Evolutionary conservation across 1,284 basidiomycete genomes (phyloP).

Genomic region (Apiotrichum siamense): DNA sequence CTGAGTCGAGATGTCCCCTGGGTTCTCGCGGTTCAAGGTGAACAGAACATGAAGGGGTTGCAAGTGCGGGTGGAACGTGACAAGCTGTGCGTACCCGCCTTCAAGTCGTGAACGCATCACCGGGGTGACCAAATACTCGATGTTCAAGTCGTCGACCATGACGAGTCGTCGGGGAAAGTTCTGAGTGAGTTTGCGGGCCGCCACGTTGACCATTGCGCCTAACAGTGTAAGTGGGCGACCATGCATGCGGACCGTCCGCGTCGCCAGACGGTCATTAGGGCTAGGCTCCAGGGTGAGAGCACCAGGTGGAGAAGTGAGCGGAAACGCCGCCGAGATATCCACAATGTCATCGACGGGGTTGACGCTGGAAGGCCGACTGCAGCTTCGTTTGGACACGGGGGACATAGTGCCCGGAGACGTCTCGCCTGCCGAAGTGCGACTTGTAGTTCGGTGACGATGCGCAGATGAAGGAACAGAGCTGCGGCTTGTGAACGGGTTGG

Average conservation of each 20-base stretch:
- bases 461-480: too few species aligned
- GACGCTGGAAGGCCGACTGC: not conserved
- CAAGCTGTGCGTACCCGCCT: conserved; percentile 29
- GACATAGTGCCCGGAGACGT: not conserved
- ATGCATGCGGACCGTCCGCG: conserved; percentile 31
- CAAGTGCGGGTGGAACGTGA: conserved; percentile 38
- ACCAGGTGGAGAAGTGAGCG: not conserved
- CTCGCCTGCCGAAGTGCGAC: not conserved
- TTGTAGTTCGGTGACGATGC: not conserved
- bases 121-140: conserved; percentile 23
- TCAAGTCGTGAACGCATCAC: conserved; percentile 21
- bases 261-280: too few species aligned
- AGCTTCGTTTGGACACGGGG: not conserved
- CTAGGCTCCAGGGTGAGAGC: too few species aligned
- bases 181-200: conserved; percentile 23
- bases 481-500: not conserved
- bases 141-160: conserved; percentile 25
- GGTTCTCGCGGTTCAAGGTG: conserved; percentile 6
- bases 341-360: conserved; percentile 27
- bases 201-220: conserved; percentile 33
- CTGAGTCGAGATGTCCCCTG: conserved; percentile 9
- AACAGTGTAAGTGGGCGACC: conserved; percentile 34
- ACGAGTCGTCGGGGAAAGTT: conserved; percentile 11
- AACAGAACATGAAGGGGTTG: conserved; percentile 27
- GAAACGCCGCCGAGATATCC: conserved; percentile 16